phyloP scores from a whole-genome alignment of 768 basidiomycete genomes.

The Mrakia hoshinonis region DNA sequence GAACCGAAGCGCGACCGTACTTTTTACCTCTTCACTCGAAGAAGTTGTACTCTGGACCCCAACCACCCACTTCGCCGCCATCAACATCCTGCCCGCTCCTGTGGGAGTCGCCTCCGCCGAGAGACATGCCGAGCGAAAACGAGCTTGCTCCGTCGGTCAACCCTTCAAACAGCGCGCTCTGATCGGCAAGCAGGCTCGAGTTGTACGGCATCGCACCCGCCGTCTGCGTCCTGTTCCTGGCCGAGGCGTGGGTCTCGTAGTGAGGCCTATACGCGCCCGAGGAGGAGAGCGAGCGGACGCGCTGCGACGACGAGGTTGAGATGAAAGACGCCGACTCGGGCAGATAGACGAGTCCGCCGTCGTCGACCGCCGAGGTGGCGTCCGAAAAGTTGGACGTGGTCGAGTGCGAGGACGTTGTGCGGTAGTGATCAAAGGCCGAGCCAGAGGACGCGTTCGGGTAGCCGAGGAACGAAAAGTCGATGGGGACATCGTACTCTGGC shows the following conservation, averaged over 20 bases:
- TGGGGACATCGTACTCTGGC: neutral
- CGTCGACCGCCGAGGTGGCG: neutral
- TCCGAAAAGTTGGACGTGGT: slow-evolving; percentile 3
- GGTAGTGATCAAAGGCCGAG: neutral
- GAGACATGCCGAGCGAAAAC: neutral
- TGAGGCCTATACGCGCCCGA: neutral
- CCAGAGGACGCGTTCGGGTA: neutral
- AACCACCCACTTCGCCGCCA: neutral
- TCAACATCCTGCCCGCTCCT: neutral
- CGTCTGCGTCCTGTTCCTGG: neutral
- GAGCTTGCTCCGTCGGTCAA: neutral
- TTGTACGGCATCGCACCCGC: neutral
- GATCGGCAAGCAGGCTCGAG: neutral
- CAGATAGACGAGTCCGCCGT: neutral
- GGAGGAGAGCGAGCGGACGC: neutral
- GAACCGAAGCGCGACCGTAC: neutral
- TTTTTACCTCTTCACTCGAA: neutral
- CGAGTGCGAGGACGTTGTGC: neutral
- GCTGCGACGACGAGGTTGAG: too few relatives aligned
- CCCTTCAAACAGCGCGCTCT: neutral
- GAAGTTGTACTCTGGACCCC: neutral
- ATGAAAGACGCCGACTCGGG: too few relatives aligned
- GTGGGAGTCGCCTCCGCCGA: neutral
- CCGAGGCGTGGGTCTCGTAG: neutral
- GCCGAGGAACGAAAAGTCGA: neutral